Evolutionary conservation across 768 basidiomycete species (phyloP), one percentile per base, ranked within the genome.

Genomic region (Phaffia tasmanica): DNA sequence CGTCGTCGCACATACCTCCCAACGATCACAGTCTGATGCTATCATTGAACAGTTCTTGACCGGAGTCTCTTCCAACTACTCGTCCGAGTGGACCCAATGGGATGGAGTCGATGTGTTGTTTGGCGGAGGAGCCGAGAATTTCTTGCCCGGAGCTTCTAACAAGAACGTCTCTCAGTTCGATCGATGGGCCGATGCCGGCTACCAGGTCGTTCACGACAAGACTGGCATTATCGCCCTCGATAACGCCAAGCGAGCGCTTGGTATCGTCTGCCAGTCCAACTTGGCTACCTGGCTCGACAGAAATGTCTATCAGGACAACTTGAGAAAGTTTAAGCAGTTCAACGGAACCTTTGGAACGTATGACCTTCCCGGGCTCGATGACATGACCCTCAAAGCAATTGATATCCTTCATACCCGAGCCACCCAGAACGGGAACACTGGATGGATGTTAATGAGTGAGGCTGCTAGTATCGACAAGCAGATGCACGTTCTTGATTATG

Each of bases 301-400:
- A 46, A 67, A 77, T 60, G 72, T 79, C 61, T 77, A 72, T 32
- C 47, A 32, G 60, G 35, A 42, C 35, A 42, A 42, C 35, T 11
- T 42, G 11, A 42, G 11, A 11, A 42, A 42, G 11, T 42, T 42
- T 11, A 42, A 42, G 35, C 35, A 42, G 35, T 42, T 42, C 35
- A 47, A 32, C 48, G 60, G 60, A 7, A n/a, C 25, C 19, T 60
- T 71, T 8, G 65, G 63, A 16, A 66, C 69, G 49, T 54, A 69
- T 55, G 75, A 78, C 70, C 74, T 73, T 54, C 77, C 78, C 3
- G 77, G 78, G 49, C 73, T 79, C 49, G 77, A 75, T 62, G 73
- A 77, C 3, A 78, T 79, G 77, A 78, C 78, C 25, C 68, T 77
- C 67, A 78, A 78, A 70, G 77, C 77, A 0, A 72, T 78, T 64